Evolutionary conservation across 352 stramenopile species (phyloP), one percentile per base, ranked within the genome.

Genomic region (Phytopythium delawarense): DNA sequence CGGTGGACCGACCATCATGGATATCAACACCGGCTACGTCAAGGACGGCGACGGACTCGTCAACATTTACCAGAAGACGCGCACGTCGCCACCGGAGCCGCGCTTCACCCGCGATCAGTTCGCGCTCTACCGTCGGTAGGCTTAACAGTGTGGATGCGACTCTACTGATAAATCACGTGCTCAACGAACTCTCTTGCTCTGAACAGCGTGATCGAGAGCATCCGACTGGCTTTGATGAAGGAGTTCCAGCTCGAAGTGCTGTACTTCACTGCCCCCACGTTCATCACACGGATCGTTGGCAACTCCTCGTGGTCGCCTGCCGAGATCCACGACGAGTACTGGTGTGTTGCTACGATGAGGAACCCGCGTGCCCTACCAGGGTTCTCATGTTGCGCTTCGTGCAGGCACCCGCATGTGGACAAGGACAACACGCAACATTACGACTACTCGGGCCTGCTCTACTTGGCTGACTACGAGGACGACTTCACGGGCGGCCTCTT

Each of bases 371-470:
- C 20, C 9, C 13, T 48, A 25, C 42, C 20, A 23, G 42, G 42
- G 9, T 40, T 12, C 48, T 69, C 34, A 59, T 15, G n/a, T 61
- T 5, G 30, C 65, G 46, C 55, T 32, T 52, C 20, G 53, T 59
- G 28, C 37, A 93, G 81, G 84, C 87, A 97, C 64, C 75, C 82
- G 21, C 92, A 98, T 51, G 85, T 96, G 37, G 91, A 98, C 75
- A 96, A 97, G 75, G 83, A 96, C 60, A 98, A 98, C 73, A 98
- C 92, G 1, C 75, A 74, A n/a, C 91, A 98, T 67, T 98, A 98
- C 70, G 89, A 97, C 64, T 98, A 96, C 75, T 97, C 89, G 18
- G 89, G 90, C 0, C 69, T 97, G 32, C 61, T 98, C 9, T 98
- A 98, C 59, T 67, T 97, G 11, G 79, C 84, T 0, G 82, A 94